Conservation (phyloP, 106 monocot species). For the Dendrobium chrysotoxum region DNA sequence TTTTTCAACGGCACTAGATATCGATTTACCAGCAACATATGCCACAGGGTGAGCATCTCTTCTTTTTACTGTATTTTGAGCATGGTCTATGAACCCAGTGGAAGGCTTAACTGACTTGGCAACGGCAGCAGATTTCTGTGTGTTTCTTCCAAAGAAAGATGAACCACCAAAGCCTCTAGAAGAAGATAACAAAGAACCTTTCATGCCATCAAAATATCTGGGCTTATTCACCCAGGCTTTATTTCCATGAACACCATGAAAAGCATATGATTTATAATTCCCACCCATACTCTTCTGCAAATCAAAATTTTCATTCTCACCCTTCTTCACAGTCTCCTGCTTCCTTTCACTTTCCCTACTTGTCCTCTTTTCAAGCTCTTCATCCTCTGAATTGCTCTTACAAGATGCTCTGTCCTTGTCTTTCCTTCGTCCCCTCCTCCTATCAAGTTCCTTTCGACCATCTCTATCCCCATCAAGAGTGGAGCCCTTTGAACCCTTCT, state of each 20-base stretch:
- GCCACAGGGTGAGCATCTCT: slow-evolving; percentile 28
- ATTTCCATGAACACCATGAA: background rate
- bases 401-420: slow-evolving; percentile 49
- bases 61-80: slow-evolving; percentile 13
- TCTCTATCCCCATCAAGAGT: slow-evolving; percentile 34
- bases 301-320: slow-evolving; percentile 46
- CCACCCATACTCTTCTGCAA: slow-evolving; percentile 13
- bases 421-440: slow-evolving; percentile 46
- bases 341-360: slow-evolving; percentile 54
- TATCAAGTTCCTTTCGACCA: slow-evolving; percentile 42
- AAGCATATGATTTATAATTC: slow-evolving; percentile 19
- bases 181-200: slow-evolving; percentile 52
- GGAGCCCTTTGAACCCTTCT: slow-evolving; percentile 27
- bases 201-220: slow-evolving; percentile 66
- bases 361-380: slow-evolving; percentile 37
- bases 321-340: slow-evolving; percentile 46
- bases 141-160: slow-evolving; percentile 60
- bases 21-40: slow-evolving; percentile 21
- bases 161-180: slow-evolving; percentile 56
- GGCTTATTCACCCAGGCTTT: slow-evolving; percentile 15
- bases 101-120: slow-evolving; percentile 38
- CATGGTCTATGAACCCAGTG: slow-evolving; percentile 20
- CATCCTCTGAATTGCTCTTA: slow-evolving; percentile 51
- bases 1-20: slow-evolving; percentile 32
- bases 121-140: slow-evolving; percentile 28